Percentiles rank a stretch among this genome's conserved stretches.
Conservation (phyloP, 176 grass and related monocot genomes). For the Saccharum spontaneum region DNA sequence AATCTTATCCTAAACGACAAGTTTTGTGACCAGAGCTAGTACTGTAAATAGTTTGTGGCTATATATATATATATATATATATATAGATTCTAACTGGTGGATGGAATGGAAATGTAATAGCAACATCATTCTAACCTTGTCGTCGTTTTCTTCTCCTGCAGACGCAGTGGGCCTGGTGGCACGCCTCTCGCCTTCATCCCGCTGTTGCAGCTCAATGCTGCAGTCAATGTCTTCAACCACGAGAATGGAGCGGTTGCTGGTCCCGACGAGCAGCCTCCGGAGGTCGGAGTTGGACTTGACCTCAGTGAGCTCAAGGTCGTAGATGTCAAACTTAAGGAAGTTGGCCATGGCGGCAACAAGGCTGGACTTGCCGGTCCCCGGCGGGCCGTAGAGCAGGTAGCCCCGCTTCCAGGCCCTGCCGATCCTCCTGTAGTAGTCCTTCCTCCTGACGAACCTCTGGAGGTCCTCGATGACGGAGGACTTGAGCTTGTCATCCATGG, state of each 20-base stretch:
- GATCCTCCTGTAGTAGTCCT: constrained; percentile 61
- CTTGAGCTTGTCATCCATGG: constrained; percentile 48
- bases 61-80: too few relatives aligned
- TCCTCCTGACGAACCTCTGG: constrained; percentile 40
- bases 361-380: constrained; percentile 49
- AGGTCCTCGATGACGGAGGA: constrained; percentile 45
- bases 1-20: not conserved
- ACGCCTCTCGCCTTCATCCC: constrained; percentile 9
- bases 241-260: constrained; percentile 52
- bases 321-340: constrained; percentile 62
- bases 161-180: not conserved
- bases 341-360: constrained; percentile 54
- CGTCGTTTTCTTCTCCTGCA: constrained; percentile 22
- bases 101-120: not conserved
- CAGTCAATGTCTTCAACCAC: constrained; percentile 60
- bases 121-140: constrained; percentile 22
- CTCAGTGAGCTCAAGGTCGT: constrained; percentile 57
- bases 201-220: constrained; percentile 28
- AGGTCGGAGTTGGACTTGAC: constrained; percentile 41
- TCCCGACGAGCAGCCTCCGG: constrained; percentile 35
- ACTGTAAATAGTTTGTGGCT: not conserved
- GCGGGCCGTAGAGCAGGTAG: constrained; percentile 35
- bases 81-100: not conserved
- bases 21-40: not conserved
- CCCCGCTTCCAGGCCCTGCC: constrained; percentile 75